These are phyloP conservation scores for Sechiopsis laciniata DNA, from an alignment of 306 rosid genomes.

Conservation along the genomic window DNA sequence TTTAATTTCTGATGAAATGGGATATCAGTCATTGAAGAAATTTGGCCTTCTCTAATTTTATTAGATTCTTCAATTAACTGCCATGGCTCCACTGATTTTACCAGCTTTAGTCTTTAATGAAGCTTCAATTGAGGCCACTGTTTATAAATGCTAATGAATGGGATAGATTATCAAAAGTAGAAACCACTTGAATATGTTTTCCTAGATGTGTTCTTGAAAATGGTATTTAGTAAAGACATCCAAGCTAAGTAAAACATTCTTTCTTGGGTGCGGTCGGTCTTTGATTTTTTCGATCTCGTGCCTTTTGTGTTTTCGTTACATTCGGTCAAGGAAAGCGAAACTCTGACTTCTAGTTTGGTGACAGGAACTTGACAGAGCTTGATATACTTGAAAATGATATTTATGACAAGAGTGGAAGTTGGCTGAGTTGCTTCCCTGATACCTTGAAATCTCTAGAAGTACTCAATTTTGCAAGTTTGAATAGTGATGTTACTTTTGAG, in stretches of 20 bases:
- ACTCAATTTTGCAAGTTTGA: slow-evolving; percentile 60
- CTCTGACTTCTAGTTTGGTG: slow-evolving; percentile 25
- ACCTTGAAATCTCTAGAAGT: slow-evolving; percentile 67
- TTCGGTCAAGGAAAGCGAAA: slow-evolving; percentile 2
- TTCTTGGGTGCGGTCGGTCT: neutral
- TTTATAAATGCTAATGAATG: neutral
- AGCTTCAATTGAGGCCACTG: neutral
- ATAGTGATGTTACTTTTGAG: slow-evolving; percentile 46
- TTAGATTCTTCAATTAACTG: slow-evolving; percentile 5
- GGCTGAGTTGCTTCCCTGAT: slow-evolving; percentile 83
- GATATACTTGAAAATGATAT: slow-evolving; percentile 77
- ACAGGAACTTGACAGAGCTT: slow-evolving; percentile 71
- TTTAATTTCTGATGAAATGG: neutral
- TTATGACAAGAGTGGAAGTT: slow-evolving; percentile 56
- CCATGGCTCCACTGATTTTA: slow-evolving; percentile 1
- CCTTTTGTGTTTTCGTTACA: neutral
- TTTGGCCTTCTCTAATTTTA: too few species aligned
- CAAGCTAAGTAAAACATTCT: neutral
- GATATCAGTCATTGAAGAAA: neutral
- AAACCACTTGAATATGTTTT: neutral
- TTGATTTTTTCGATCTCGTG: neutral
- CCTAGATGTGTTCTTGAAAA: neutral
- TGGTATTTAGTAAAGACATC: neutral
- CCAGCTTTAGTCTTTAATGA: slow-evolving; percentile 10
- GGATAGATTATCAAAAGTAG: neutral